Evolutionary conservation across 495 filamentous ascomycete genomes (phyloP).

Genomic region (Talaromyces trachyspermus): DNA sequence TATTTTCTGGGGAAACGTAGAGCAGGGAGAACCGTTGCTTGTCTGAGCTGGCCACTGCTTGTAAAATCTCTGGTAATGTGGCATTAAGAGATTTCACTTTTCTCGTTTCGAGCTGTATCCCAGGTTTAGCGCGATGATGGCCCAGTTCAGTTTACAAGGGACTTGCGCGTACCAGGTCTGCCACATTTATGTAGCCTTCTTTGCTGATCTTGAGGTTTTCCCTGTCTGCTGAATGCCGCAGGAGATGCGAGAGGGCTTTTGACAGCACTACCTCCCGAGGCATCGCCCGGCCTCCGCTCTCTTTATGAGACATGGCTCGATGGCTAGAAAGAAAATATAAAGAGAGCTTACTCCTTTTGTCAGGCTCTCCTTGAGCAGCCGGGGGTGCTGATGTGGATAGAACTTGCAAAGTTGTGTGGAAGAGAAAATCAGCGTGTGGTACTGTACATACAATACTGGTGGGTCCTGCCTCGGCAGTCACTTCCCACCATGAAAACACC

Average conservation of each 20-base stretch:
- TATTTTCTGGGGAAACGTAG: slow-evolving; percentile 29
- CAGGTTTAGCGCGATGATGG: slow-evolving; percentile 4
- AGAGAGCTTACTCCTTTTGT: too few species aligned
- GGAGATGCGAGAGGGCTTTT: slow-evolving; percentile 68
- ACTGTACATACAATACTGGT: too few species aligned
- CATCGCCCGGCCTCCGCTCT: not conserved
- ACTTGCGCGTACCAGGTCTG: slow-evolving; percentile 59
- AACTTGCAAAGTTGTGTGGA: too few species aligned
- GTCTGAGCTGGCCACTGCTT: slow-evolving; percentile 67
- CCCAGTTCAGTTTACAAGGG: not conserved
- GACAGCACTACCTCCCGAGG: slow-evolving; percentile 59
- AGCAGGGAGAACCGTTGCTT: slow-evolving; percentile 81
- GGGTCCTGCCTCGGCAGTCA: too few species aligned
- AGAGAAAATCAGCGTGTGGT: too few species aligned
- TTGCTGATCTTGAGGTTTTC: slow-evolving; percentile 68
- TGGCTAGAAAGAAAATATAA: too few species aligned
- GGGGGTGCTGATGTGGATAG: too few species aligned
- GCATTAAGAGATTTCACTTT: slow-evolving; percentile 61
- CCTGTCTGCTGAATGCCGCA: slow-evolving; percentile 76
- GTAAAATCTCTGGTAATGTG: slow-evolving; percentile 64
- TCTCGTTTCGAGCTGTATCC: slow-evolving; percentile 56
- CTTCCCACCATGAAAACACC: too few species aligned
- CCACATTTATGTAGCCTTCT: slow-evolving; percentile 74
- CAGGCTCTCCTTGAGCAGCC: too few species aligned
- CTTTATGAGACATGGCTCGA: slow-evolving; percentile 6